phyloP scores from a whole-genome alignment of 2,329 filamentous ascomycete genomes.

The Ascochyta clinopodiicola region DNA sequence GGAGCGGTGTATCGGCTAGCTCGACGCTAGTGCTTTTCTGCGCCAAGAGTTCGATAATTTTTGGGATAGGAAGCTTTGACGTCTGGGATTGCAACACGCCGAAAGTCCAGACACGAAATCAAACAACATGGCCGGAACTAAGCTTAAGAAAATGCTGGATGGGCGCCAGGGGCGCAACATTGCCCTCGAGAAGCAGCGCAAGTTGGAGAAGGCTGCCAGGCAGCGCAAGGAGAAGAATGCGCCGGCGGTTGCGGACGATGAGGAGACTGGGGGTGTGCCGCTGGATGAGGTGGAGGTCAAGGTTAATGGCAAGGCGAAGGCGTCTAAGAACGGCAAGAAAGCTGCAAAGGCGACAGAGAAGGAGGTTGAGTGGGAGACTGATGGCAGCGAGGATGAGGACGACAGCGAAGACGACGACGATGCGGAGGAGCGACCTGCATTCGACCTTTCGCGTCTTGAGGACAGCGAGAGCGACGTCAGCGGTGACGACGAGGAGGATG shows the following conservation, averaged over 20 bases:
- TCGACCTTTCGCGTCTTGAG: conserved; percentile 43
- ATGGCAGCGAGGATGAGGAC: conserved; percentile 46
- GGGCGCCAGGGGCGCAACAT: conserved; percentile 69
- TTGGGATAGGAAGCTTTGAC: conserved; percentile 31
- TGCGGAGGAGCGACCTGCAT: conserved; percentile 25
- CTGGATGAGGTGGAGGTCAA: conserved; percentile 39
- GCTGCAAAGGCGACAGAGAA: conserved; percentile 40
- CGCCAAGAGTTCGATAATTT: conserved; percentile 47
- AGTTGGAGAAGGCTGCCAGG: conserved; percentile 64
- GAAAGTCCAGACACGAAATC: not conserved
- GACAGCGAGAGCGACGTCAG: conserved; percentile 52
- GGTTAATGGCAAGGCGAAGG: conserved; percentile 41
- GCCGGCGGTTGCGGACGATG: conserved; percentile 20
- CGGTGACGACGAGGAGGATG: conserved; percentile 51
- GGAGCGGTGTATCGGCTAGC: conserved; percentile 40
- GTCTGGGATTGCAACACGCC: conserved; percentile 9
- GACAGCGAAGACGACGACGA: conserved; percentile 45
- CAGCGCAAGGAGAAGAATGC: conserved; percentile 53
- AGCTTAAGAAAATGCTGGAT: conserved; percentile 65
- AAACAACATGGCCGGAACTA: conserved; percentile 54
- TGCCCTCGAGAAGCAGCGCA: conserved; percentile 78
- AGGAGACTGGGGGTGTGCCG: conserved; percentile 39
- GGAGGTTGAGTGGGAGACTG: conserved; percentile 43
- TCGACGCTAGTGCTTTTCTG: conserved; percentile 28
- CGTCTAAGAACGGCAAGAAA: conserved; percentile 37